Percentiles rank a stretch among this genome's conserved stretches.
Conservation (phyloP, 257 asterid genomes). For the Rhazya stricta region DNA sequence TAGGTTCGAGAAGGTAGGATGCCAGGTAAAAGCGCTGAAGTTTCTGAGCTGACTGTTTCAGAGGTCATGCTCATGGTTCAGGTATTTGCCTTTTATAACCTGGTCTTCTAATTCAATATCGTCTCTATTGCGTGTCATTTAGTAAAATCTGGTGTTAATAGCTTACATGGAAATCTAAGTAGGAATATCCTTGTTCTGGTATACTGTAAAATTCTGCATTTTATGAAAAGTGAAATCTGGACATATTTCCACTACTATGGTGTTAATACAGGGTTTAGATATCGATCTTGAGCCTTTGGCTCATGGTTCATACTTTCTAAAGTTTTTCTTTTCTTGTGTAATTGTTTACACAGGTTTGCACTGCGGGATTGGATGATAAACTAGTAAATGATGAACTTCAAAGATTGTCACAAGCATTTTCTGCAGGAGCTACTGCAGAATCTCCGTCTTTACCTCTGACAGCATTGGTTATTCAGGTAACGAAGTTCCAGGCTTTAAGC, state of each 20-base stretch:
- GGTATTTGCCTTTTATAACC: slow-evolving; percentile 39
- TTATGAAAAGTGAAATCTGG: neutral
- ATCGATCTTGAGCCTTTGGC: neutral
- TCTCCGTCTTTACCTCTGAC: slow-evolving; percentile 71
- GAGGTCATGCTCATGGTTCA: slow-evolving; percentile 96
- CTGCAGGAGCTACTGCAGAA: slow-evolving; percentile 46
- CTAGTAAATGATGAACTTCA: slow-evolving; percentile 56
- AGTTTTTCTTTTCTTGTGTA: neutral
- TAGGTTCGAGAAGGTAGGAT: slow-evolving; percentile 96
- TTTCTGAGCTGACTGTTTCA: slow-evolving; percentile 38
- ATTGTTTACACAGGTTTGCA: slow-evolving; percentile 51
- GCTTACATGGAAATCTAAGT: neutral
- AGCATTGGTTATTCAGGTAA: slow-evolving; percentile 78
- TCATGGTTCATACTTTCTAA: neutral
- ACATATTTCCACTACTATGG: neutral
- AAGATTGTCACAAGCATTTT: slow-evolving; percentile 66
- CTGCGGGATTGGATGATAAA: slow-evolving; percentile 52
- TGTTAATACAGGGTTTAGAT: neutral
- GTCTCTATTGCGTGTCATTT: slow-evolving; percentile 1
- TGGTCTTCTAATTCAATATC: slow-evolving; percentile 9
- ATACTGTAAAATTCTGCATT: neutral
- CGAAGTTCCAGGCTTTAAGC: neutral
- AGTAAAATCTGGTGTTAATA: neutral
- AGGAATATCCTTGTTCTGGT: neutral
- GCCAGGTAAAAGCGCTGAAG: slow-evolving; percentile 36